Conservation (phyloP, 208 protist species). For the Balamuthia mandrillaris region DNA sequence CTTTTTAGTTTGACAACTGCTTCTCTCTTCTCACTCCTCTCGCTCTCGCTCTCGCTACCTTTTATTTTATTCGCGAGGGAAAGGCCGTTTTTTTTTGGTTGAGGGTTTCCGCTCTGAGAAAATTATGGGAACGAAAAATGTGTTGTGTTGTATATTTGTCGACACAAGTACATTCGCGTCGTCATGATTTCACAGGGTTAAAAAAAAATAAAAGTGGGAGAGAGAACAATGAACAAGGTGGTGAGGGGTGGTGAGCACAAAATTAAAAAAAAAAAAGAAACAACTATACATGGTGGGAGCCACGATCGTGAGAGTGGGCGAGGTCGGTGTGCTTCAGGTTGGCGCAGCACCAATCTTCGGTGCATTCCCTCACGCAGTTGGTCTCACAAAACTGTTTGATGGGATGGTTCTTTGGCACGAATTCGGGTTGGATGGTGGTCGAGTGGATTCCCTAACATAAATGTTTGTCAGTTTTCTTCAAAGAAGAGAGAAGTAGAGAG, state of each 20-base stretch:
- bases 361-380: conserved; percentile 47
- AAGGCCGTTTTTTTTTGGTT: background rate
- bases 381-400: conserved; percentile 32
- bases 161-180: background rate
- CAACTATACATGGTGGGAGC: background rate
- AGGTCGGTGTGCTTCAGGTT: background rate
- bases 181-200: background rate
- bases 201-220: background rate
- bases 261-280: background rate
- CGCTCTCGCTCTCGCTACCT: background rate
- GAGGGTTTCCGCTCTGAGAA: background rate
- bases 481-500: background rate
- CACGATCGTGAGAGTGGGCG: background rate
- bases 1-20: no score
- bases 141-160: no score
- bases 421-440: conserved; percentile 73
- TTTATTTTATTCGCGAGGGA: background rate
- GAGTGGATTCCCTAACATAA: conserved; percentile 66
- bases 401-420: conserved; percentile 34
- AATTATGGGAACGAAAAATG: background rate
- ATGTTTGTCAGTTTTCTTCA: background rate
- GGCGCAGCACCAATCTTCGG: conserved; percentile 60
- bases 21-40: no score
- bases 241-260: background rate
- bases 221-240: background rate